Conservation (phyloP, 495 filamentous ascomycete genomes). For the Talaromyces ruber region DNA sequence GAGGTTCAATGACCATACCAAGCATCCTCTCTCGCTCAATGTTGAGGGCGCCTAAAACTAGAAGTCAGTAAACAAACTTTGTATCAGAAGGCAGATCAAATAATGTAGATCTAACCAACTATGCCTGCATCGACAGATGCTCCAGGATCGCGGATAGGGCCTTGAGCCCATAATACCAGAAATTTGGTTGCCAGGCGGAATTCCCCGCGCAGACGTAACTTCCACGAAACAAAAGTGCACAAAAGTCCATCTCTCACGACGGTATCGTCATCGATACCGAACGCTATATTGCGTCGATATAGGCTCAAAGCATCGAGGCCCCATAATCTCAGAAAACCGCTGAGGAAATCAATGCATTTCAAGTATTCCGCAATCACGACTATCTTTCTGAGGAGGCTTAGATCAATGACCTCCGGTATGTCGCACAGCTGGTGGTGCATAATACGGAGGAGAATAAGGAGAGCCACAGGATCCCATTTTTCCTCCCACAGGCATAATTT, state of each 20-base stretch:
- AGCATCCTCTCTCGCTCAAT: background rate
- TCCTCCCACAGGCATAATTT: background rate
- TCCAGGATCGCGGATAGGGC: background rate
- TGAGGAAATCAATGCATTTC: background rate
- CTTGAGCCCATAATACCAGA: background rate
- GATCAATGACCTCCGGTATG: background rate
- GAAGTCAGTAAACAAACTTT: background rate
- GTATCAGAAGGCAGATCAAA: background rate
- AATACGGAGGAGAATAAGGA: background rate
- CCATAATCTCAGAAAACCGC: background rate
- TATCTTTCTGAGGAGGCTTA: background rate
- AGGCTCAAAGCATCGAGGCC: background rate
- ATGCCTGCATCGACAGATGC: background rate
- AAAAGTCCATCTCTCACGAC: background rate
- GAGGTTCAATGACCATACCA: background rate
- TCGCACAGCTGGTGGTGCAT: background rate
- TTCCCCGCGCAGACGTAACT: background rate
- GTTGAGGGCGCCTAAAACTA: background rate
- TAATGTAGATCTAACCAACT: background rate
- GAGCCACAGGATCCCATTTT: background rate
- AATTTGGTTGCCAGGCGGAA: background rate
- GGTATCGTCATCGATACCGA: background rate
- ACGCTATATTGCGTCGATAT: background rate
- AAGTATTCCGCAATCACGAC: background rate
- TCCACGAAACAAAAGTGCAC: background rate